Base-by-base conservation (phyloP, 2,329 filamentous ascomycete genomes). In the Sclerotinia sclerotiorum region DNA sequence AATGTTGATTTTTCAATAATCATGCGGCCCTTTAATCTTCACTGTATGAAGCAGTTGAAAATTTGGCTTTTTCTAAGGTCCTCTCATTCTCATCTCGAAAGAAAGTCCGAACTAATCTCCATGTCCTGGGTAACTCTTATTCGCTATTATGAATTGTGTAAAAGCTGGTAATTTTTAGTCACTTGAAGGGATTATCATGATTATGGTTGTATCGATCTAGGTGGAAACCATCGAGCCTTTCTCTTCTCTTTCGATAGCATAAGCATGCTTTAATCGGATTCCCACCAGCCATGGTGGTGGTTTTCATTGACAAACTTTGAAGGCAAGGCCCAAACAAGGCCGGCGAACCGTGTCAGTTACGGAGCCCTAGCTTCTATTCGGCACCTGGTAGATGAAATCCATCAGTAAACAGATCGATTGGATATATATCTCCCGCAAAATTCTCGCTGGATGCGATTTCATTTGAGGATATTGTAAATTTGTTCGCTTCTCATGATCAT, bases 71-170 rank as follows among this genome's bases (percentile, higher is more conserved):
- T 39, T 82, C 81, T 69, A 84, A 83, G 67, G 85, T 84, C 74
- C 84, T 83, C 32, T 80, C 81, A 73, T 83, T 86, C 75, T 86
- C 84, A 74, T 87, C 83, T 55, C 84, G 81, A 72, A 86, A 86
- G 81, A 84, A 84, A 86, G 81, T 71, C 84, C 81, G 58, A 85
- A 80, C 56, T 84, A 78, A 72, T 87, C 86, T 51, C 84, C 79
- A 72, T 86, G 86, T 66, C 84, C 84, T 24, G 83, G 82, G 68
- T 84, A 86, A 76, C 77, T 71, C 70, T 84, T 81, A 61, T 81
- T 79, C 52, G 82, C 81, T 75, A 85, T 84, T 67, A 82, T 79
- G 73, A 84, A 86, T 76, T 86, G 84, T 67, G 83, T 83, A 69
- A 84, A 87, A 65, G 80, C 79, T 15, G 83, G 83, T 60, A 81